phyloP scores from a whole-genome alignment of 2,329 filamentous ascomycete species.

The Microsporum canis region DNA sequence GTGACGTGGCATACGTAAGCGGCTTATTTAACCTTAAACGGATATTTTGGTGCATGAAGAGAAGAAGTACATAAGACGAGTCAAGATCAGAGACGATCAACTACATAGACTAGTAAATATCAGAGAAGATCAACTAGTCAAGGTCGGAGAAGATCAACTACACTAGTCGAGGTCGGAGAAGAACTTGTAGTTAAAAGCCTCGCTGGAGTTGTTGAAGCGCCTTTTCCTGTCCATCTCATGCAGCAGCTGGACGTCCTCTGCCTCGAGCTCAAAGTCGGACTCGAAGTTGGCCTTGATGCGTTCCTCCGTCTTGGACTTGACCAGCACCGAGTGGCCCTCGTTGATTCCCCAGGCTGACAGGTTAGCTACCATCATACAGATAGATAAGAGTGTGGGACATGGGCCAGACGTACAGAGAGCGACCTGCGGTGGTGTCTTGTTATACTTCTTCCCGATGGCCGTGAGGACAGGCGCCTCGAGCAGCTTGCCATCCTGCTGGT shows the following conservation, averaged over 20 bases:
- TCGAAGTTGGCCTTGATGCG: slow-evolving; percentile 36
- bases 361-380: background rate
- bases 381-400: background rate
- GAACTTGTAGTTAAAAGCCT: slow-evolving; percentile 47
- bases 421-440: slow-evolving; percentile 42
- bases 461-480: slow-evolving; percentile 42
- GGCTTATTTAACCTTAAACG: background rate
- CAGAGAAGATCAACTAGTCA: no score
- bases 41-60: no score
- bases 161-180: slow-evolving; percentile 50
- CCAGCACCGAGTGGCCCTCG: slow-evolving; percentile 41
- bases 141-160: slow-evolving; percentile 4
- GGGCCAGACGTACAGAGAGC: slow-evolving; percentile 31
- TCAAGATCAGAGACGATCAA: no score
- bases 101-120: background rate
- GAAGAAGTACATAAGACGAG: no score
- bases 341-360: slow-evolving; percentile 43
- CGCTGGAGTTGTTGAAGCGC: slow-evolving; percentile 50
- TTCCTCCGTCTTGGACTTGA: slow-evolving; percentile 40
- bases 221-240: slow-evolving; percentile 48
- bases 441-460: slow-evolving; percentile 43
- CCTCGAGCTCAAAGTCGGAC: slow-evolving; percentile 47
- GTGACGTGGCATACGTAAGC: background rate
- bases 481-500: slow-evolving; percentile 34
- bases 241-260: slow-evolving; percentile 48